Evolutionary conservation across 805 yeast species (phyloP).

Genomic region (Monosporozyma unispora): DNA sequence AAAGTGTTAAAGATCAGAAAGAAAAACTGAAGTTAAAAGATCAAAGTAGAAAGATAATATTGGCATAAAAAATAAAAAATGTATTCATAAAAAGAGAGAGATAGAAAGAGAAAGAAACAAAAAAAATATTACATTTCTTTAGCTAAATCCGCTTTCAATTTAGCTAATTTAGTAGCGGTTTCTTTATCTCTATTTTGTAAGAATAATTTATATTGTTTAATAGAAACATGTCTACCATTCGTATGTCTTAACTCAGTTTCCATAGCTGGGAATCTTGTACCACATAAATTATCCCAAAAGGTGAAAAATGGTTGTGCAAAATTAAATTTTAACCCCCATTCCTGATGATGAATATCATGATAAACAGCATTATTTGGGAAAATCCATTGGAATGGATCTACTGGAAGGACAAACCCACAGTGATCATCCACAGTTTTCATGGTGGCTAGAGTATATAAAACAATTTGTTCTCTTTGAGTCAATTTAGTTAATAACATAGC

Average conservation of each 20-base stretch:
- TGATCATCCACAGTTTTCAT: conserved; percentile 97
- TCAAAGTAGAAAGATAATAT: too few relatives aligned
- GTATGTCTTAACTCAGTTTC: conserved; percentile 4
- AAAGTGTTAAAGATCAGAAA: neutral
- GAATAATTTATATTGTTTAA: conserved; percentile 56
- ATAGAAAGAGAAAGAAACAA: neutral
- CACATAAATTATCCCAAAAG: conserved; percentile 73
- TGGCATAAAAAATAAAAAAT: neutral
- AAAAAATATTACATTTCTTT: conserved; percentile 2
- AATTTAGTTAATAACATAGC: conserved; percentile 57
- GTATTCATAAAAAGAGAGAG: neutral
- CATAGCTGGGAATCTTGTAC: conserved; percentile 58
- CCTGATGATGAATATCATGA: conserved; percentile 96
- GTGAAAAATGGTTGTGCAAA: conserved; percentile 94
- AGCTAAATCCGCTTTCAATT: conserved; percentile 6
- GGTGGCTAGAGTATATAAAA: conserved; percentile 79
- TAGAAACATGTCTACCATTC: conserved; percentile 51
- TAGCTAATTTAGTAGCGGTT: conserved; percentile 16
- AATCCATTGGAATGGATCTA: conserved; percentile 77
- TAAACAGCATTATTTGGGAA: conserved; percentile 95
- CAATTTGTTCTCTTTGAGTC: conserved; percentile 65
- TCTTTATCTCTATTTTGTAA: conserved; percentile 32
- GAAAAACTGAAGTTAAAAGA: neutral
- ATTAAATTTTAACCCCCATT: conserved; percentile 87
- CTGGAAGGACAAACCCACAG: conserved; percentile 93